Base-by-base conservation (phyloP, 495 filamentous ascomycete genomes). In the Penicillium samsonianum region DNA sequence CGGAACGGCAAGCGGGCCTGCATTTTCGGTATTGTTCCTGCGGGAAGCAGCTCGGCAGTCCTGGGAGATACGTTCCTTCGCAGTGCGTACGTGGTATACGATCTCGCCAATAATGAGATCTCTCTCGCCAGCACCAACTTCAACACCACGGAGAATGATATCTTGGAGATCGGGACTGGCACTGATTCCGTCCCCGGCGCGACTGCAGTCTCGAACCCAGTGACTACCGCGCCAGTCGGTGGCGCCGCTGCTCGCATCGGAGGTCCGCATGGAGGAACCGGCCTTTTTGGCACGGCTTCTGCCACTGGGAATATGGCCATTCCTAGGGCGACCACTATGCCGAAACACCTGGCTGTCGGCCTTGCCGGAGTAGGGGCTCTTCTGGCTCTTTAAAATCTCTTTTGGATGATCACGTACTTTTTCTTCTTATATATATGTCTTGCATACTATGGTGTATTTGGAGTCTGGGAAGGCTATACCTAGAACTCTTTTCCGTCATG, bases 51-150 rank as follows among this genome's bases (percentile, higher is more conserved):
- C 43, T 86, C 83, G 4, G 76, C 81, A 37, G 87, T 96, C 5
- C 74, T 98, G 31, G 93, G 93, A 12, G 93, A 98, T 68, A 97
- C 93, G 0, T 98, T 97, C 76, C 79, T 98, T 16, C 83, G 94
- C 53, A 90, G 86, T 33, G 91, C 92, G 0, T 98, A 97, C 65
- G 85, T 96, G 26, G 93, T 98, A 0, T 97, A 92, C 65, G 92
- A 97, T 64, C 75, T 97, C 16, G 81, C 79, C 14, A 96, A 93
- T 67, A 91, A 96, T 71, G 81, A 91, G 73, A 92, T 98, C 55
- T 88, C 87, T 11, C 72, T 98, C 38, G 93, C 91, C 12, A 88
- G 90, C 65, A 94, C 93, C 1, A 84, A 83, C 44, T 96, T 95
- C 73, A 91, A 96, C 65, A 73, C 84, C 5, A 88, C 86, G 0